Base-by-base conservation (phyloP, 2,329 filamentous ascomycete genomes). In the Alternaria viburni region DNA sequence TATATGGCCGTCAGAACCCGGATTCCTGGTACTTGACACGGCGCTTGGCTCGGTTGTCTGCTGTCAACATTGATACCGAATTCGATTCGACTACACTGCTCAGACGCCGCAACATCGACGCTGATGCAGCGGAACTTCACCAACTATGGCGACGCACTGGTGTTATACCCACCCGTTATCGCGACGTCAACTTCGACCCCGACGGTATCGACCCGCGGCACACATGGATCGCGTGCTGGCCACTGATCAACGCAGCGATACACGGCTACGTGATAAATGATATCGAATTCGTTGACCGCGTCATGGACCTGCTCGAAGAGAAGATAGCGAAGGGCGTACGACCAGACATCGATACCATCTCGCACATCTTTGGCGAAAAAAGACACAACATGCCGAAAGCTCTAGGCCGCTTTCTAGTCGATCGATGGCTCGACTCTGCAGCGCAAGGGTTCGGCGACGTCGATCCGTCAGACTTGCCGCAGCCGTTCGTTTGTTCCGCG, bases 161-260 rank as follows among this genome's bases (percentile, higher is more conserved):
- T 5, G n/a, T 44, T 8, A 55, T 68, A 3, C 17, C 52, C 0
- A 28, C 46, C 13, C 32, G 51, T 10, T 36, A 51, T 11, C 49
- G 56, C 21, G 44, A 50, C 4, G 26, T 46, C 12, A 50, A 45
- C 23, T 41, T 21, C 21, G 23, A 46, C 9, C 3, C 47, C 2
- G 23, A 30, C 25, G 47, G 62, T 21, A 17, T n/a, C 1, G 8
- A 63, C 3, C 49, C 59, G 11, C 56, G 49, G 5, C 61, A 57
- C 13, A 57, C 61, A 0, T 73, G 68, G 68, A 52, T 47, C 23
- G 47, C 51, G 5, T 68, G 50, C 36, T 69, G 61, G 66, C 59
- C 64, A 0, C 21, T 73, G 6, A 52, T 73, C 3, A 72, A 70
- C 8, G 64, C 69, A 6, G 64, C 68, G 15, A 69, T 66, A 10